Percentiles rank a stretch among this genome's conserved stretches.
Conservation (phyloP, 2,329 filamentous ascomycete genomes). For the Ceratocystis destructans region DNA sequence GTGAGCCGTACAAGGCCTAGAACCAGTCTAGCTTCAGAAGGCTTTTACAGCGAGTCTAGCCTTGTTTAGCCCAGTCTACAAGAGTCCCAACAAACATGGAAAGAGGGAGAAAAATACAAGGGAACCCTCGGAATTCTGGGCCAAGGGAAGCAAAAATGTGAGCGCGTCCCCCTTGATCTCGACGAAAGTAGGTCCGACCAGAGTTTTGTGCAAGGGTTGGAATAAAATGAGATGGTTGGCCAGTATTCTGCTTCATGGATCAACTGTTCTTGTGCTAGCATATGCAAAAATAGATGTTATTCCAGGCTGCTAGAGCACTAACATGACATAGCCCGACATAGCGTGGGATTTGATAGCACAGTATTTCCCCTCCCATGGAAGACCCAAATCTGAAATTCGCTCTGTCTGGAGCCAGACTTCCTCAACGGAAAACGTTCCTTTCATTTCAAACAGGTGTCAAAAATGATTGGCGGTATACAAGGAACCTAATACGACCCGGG, state of each 20-base stretch:
- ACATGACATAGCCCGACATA: neutral
- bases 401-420: neutral
- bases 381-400: neutral
- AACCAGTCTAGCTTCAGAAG: neutral
- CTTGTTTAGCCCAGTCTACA: neutral
- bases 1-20: neutral
- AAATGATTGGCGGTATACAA: neutral
- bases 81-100: neutral
- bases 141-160: neutral
- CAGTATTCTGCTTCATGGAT: neutral
- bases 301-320: neutral
- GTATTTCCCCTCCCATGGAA: neutral
- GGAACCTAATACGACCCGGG: neutral
- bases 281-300: neutral
- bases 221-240: slow-evolving; percentile 7
- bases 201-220: slow-evolving; percentile 1
- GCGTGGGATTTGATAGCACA: neutral
- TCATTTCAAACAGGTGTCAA: slow-evolving; percentile 8
- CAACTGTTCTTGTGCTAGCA: neutral
- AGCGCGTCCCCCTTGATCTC: neutral
- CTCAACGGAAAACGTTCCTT: neutral
- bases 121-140: neutral
- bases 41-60: neutral
- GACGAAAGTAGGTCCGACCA: neutral
- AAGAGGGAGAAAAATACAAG: neutral